A percentile compares a stretch with the other conserved stretches of the same genome.
Evolutionary conservation across 495 filamentous ascomycete species (phyloP).

Genomic region (Lichina pygmaea): DNA sequence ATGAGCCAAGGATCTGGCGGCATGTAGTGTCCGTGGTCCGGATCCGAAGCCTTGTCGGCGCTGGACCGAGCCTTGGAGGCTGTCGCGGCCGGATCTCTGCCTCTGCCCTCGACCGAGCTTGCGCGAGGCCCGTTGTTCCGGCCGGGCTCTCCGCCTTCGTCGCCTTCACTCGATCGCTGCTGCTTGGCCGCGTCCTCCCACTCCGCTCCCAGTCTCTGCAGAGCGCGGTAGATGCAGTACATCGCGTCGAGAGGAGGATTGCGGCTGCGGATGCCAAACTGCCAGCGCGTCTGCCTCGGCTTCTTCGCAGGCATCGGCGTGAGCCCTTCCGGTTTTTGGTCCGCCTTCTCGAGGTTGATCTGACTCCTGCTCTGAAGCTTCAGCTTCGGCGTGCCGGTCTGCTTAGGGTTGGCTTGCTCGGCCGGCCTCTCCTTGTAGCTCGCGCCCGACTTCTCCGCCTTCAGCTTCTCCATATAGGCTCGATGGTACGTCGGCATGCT

Average conservation of each 20-base stretch:
- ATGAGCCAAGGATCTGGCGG: slow-evolving; percentile 94
- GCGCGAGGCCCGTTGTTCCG: background rate
- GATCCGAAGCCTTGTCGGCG: slow-evolving; percentile 9
- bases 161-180: slow-evolving; percentile 10
- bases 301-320: slow-evolving; percentile 26
- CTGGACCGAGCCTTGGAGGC: background rate
- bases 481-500: slow-evolving; percentile 73
- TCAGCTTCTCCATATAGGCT: slow-evolving; percentile 55
- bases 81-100: background rate
- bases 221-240: slow-evolving; percentile 74
- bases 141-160: background rate
- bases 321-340: slow-evolving; percentile 20
- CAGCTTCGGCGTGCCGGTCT: slow-evolving; percentile 45
- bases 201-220: slow-evolving; percentile 60
- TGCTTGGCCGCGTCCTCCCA: slow-evolving; percentile 37
- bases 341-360: slow-evolving; percentile 29
- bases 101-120: background rate
- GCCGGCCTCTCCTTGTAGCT: slow-evolving; percentile 4
- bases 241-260: slow-evolving; percentile 88
- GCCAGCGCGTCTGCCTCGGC: slow-evolving; percentile 57
- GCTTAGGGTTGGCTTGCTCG: slow-evolving; percentile 36
- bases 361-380: slow-evolving; percentile 48
- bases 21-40: slow-evolving; percentile 35
- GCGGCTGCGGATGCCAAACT: slow-evolving; percentile 83
- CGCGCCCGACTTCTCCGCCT: slow-evolving; percentile 7